Evolutionary conservation across 768 basidiomycete species (phyloP).

Genomic region (Lactarius sanguifluus): DNA sequence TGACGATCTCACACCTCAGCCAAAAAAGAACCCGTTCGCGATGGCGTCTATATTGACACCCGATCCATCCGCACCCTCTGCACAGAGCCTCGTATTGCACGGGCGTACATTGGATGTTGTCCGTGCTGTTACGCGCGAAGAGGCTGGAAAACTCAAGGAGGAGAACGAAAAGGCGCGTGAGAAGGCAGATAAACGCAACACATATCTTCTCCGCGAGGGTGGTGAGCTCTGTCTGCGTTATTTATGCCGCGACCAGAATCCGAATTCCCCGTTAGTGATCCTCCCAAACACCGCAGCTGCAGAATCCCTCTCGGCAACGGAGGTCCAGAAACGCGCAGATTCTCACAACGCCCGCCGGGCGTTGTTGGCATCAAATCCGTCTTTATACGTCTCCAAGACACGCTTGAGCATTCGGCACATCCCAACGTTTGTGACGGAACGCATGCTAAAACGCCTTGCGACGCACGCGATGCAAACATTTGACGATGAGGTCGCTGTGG

Average conservation of each 20-base stretch:
- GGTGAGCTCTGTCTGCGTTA: slow-evolving; percentile 48
- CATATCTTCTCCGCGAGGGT: slow-evolving; percentile 95
- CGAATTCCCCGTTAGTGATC: slow-evolving; percentile 58
- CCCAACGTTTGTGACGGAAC: slow-evolving; percentile 87
- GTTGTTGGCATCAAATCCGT: slow-evolving; percentile 87
- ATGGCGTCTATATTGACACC: slow-evolving; percentile 88
- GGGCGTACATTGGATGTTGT: slow-evolving; percentile 91
- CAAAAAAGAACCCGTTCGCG: slow-evolving; percentile 81
- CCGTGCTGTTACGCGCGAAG: slow-evolving; percentile 86
- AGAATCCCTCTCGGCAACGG: slow-evolving; percentile 61
- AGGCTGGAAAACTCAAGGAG: slow-evolving; percentile 85
- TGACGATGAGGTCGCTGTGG: slow-evolving; percentile 70
- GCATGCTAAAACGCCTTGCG: slow-evolving; percentile 83
- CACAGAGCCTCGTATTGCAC: slow-evolving; percentile 81
- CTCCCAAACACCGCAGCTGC: slow-evolving; percentile 86
- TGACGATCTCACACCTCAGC: slow-evolving; percentile 36
- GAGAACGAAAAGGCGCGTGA: slow-evolving; percentile 80
- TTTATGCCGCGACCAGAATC: background rate
- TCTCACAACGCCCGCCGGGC: slow-evolving; percentile 85
- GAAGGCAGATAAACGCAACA: slow-evolving; percentile 92
- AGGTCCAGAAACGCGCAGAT: slow-evolving; percentile 80
- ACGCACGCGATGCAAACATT: slow-evolving; percentile 79
- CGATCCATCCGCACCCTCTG: slow-evolving; percentile 85
- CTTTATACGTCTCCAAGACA: slow-evolving; percentile 90
- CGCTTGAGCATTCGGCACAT: slow-evolving; percentile 93